Base-by-base conservation (phyloP, 257 asterid genomes). In the Forsythia suspensa region DNA sequence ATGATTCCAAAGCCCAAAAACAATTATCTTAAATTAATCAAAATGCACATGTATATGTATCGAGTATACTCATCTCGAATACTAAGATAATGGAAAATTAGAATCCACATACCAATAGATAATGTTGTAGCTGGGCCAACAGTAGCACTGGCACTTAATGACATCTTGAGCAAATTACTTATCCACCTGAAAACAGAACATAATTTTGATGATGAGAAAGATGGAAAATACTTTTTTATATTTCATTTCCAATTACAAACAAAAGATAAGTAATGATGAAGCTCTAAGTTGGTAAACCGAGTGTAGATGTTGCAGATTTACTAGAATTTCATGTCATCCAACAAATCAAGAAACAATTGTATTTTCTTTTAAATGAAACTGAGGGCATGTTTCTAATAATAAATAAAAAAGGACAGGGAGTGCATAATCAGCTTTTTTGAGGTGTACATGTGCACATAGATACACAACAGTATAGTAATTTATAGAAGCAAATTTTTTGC, bases 61-160 rank as follows among this genome's bases (percentile, higher is more conserved):
- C 10, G 70, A 40, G 2, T 10, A 63, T 9, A 29, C 39, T 63
- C 70, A 3, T 29, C 18, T 29, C 38, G 6, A 24, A 24, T 63
- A 29, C 42, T 42, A 72, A 76, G 36, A 55, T 21, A 59, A 68
- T 61, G 37, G 21, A 77, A 72, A 67, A 65, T 6, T 52, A n/a
- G 46, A n/a, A 66, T 57, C 18, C 3, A 70, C 86, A 63, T 69
- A 91, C 94, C 88, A 46, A 79, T 21, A 24, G 85, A 11, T 65
- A 71, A 83, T 37, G 85, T 43, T 7, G 85, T 59, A 20, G 84
- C 16, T 2, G 96, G 66, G 72, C 78, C 51, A n/a, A 80, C 75
- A 65, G 81, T 70, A 71, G 89, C 29, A 52, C 80, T 80, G 70
- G 89, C 80, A 74, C 80, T 79, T 59, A 81, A 79, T 5, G 90